Base-by-base conservation (phyloP, 306 rosid species). In the Rosa multiflora region DNA sequence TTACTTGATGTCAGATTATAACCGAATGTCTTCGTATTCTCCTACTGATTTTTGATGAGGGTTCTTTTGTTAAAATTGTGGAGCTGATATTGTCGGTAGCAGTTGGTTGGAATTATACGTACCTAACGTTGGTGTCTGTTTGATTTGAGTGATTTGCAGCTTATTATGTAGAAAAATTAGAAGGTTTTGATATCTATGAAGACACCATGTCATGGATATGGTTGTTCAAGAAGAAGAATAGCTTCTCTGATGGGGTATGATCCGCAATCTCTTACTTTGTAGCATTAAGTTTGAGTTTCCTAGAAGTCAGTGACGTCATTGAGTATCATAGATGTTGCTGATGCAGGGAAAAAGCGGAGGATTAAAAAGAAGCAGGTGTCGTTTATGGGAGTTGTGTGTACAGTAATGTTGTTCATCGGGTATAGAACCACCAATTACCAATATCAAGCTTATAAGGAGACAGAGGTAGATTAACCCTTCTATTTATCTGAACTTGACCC, bases 341-440 rank as follows among this genome's bases (percentile, higher is more conserved):
- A 53, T 79, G 83, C 90, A 89, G 97, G 97, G 97, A 64, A 91
- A 88, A 79, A 85, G 89, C 52, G 93, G 88, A 82, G 93, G 80
- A 84, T 87, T 76, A 96, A 87, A 91, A 96, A 89, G 90, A 95
- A 84, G 86, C 99, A 91, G 78, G 73, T 92, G 80, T 92, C 91
- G 26, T 91, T 96, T 85, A 85, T 96, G 96, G 98, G 90, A 84
- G 72, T 93, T 78, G 74, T 91, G 80, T 93, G 94, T 86, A 83
- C 82, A 71, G 87, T 91, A 47, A 96, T 86, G 90, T 73, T 95
- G 70, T 90, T 93, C 78, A 82, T 91, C 75, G 96, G 93, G 78
- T 96, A 96, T 86, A 93, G 97, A 86, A 96, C 95, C 64, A 96
- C 99, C 73, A 90, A 87, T 79, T 93, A 88, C 83, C 99, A 96